Evolutionary conservation across 768 basidiomycete species (phyloP).

Genomic region (Chalciporus chontae): DNA sequence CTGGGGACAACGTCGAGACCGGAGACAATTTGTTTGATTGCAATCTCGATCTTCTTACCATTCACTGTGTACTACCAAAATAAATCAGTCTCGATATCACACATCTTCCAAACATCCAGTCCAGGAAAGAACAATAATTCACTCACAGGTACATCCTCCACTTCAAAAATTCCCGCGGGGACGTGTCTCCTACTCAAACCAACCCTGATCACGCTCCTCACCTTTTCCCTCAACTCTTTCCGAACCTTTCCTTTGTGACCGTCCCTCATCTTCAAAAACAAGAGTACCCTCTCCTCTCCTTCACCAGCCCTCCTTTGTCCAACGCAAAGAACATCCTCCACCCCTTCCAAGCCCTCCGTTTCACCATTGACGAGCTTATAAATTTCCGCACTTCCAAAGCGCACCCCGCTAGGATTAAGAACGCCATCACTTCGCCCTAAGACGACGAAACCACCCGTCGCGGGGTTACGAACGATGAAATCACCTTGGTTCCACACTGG

Average conservation of each 20-base stretch:
- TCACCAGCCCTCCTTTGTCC: constrained; percentile 63
- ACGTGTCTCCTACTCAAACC: constrained; percentile 73
- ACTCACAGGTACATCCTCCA: constrained; percentile 67
- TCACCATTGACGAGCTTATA: constrained; percentile 52
- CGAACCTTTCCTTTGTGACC: constrained; percentile 50
- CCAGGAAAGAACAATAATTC: neutral
- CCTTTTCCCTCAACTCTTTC: constrained; percentile 50
- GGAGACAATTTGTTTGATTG: constrained; percentile 73
- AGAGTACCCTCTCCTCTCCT: constrained; percentile 68
- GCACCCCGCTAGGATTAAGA: constrained; percentile 75
- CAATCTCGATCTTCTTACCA: constrained; percentile 77
- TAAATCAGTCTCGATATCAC: neutral
- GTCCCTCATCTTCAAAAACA: constrained; percentile 66
- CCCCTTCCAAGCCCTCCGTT: constrained; percentile 43
- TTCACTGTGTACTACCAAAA: constrained; percentile 64
- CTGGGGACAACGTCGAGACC: constrained; percentile 61
- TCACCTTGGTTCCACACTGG: constrained; percentile 70
- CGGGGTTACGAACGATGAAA: constrained; percentile 61
- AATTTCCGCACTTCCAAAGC: constrained; percentile 83
- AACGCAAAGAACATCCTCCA: constrained; percentile 73
- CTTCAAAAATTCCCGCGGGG: constrained; percentile 62
- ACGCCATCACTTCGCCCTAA: constrained; percentile 70
- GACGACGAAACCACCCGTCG: constrained; percentile 58
- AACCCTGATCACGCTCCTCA: constrained; percentile 54
- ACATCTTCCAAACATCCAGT: neutral